phyloP scores from a whole-genome alignment of 805 yeast species.

The Pichia occidentalis region DNA sequence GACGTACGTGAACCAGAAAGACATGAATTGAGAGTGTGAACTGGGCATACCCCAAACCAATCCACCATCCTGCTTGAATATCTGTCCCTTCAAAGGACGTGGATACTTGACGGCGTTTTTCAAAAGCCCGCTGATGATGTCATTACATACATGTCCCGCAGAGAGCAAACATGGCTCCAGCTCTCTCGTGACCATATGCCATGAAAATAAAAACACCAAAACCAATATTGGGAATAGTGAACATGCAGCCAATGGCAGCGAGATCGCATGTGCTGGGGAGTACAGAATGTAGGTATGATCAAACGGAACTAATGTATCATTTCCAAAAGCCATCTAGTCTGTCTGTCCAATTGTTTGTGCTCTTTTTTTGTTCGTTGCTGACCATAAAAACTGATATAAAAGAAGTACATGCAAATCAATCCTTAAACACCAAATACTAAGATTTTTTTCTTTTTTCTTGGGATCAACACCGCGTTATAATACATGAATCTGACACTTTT shows the following conservation, averaged over 20 bases:
- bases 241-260: slow-evolving; percentile 58
- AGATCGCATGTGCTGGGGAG: slow-evolving; percentile 55
- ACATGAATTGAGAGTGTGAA: slow-evolving; percentile 96
- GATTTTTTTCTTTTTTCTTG: background rate
- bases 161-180: slow-evolving; percentile 79
- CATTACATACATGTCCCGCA: slow-evolving; percentile 79
- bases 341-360: background rate
- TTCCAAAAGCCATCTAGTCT: background rate
- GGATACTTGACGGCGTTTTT: slow-evolving; percentile 63
- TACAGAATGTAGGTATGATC: slow-evolving; percentile 84
- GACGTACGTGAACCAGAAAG: slow-evolving; percentile 62
- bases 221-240: slow-evolving; percentile 78
- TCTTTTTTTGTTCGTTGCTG: too few relatives aligned
- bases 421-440: too few relatives aligned
- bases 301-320: slow-evolving; percentile 43
- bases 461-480: too few relatives aligned
- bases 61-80: slow-evolving; percentile 25
- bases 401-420: too few relatives aligned
- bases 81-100: slow-evolving; percentile 52
- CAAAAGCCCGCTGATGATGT: slow-evolving; percentile 59
- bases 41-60: slow-evolving; percentile 90
- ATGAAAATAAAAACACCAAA: slow-evolving; percentile 71
- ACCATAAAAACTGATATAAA: too few relatives aligned
- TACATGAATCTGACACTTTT: too few relatives aligned
- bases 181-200: slow-evolving; percentile 79